A percentile compares a stretch with the other conserved stretches of the same genome.
Evolutionary conservation across 768 basidiomycete genomes (phyloP).

Genomic region (Rhizopogon vesiculosus): DNA sequence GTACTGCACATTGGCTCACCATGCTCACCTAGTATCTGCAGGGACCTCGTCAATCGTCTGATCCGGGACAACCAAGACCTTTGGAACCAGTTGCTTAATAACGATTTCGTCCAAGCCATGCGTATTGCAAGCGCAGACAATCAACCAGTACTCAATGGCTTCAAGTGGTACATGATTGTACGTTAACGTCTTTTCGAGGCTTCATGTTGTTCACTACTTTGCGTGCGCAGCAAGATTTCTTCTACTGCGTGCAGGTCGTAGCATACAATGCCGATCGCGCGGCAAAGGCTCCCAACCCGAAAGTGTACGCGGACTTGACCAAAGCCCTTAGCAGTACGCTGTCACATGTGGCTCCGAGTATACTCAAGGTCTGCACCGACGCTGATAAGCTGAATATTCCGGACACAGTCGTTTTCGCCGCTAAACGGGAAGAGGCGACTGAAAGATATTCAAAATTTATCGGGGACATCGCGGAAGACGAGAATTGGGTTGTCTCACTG

Average conservation of each 20-base stretch:
- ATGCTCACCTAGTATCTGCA: background rate
- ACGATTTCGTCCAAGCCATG: slow-evolving; percentile 6
- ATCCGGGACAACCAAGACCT: slow-evolving; percentile 10
- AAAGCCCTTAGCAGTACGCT: background rate
- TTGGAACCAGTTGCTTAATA: slow-evolving; percentile 6
- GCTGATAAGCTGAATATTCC: slow-evolving; percentile 3
- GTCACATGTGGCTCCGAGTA: slow-evolving; percentile 1
- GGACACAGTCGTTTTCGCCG: slow-evolving; percentile 3
- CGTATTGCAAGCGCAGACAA: slow-evolving; percentile 1
- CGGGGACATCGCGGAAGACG: background rate
- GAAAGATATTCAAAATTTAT: slow-evolving; percentile 8
- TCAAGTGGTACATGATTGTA: slow-evolving; percentile 9
- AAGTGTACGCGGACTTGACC: slow-evolving; percentile 1
- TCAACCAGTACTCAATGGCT: slow-evolving; percentile 3
- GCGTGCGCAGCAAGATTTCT: slow-evolving; percentile 8
- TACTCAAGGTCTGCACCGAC: slow-evolving; percentile 4
- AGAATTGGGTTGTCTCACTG: slow-evolving; percentile 6
- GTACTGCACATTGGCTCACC: background rate
- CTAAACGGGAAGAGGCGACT: slow-evolving; percentile 1
- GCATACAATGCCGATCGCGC: slow-evolving; percentile 9
- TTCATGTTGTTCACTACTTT: background rate
- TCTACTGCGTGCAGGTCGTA: slow-evolving; percentile 8
- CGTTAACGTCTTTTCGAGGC: background rate
- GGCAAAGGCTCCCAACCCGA: slow-evolving; percentile 4
- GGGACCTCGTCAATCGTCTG: slow-evolving; percentile 9